These are phyloP conservation scores for Capronia americana DNA, from an alignment of 2,329 filamentous ascomycete genomes.

Conservation along the genomic window DNA sequence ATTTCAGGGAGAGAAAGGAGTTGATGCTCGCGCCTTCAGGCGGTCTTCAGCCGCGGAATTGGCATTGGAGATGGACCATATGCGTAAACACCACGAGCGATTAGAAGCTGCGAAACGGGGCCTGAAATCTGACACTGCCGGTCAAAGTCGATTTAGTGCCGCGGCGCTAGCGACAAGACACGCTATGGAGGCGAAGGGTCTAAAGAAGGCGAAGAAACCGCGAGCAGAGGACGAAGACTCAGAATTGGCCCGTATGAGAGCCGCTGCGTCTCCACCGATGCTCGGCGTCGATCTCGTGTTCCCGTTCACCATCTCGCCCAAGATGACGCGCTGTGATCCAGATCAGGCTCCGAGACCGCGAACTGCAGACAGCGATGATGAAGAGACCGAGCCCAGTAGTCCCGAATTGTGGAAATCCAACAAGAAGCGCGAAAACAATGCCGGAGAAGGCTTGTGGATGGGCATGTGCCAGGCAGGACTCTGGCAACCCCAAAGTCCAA, in stretches of 20 bases:
- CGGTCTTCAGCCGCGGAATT: slow-evolving; percentile 55
- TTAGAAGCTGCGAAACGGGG: slow-evolving; percentile 59
- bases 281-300: slow-evolving; percentile 81
- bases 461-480: slow-evolving; percentile 40
- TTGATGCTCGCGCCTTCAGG: slow-evolving; percentile 45
- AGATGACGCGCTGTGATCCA: slow-evolving; percentile 82
- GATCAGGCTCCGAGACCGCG: slow-evolving; percentile 66
- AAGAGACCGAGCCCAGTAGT: slow-evolving; percentile 58
- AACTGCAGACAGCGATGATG: slow-evolving; percentile 57
- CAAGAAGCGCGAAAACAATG: slow-evolving; percentile 40
- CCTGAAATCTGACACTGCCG: slow-evolving; percentile 45
- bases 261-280: slow-evolving; percentile 78
- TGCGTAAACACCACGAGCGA: slow-evolving; percentile 77
- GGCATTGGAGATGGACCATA: slow-evolving; percentile 77
- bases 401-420: slow-evolving; percentile 35
- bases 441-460: slow-evolving; percentile 42
- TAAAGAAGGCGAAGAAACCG: slow-evolving; percentile 33
- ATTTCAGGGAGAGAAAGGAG: slow-evolving; percentile 41
- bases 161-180: slow-evolving; percentile 42
- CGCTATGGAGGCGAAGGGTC: slow-evolving; percentile 31
- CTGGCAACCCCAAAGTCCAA: slow-evolving; percentile 38
- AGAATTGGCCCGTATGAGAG: slow-evolving; percentile 60
- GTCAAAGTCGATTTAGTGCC: slow-evolving; percentile 45
- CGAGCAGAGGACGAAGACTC: slow-evolving; percentile 39
- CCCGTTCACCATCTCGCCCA: slow-evolving; percentile 80